Conservation (phyloP, 768 basidiomycete genomes). For the Lepiota venenata region DNA sequence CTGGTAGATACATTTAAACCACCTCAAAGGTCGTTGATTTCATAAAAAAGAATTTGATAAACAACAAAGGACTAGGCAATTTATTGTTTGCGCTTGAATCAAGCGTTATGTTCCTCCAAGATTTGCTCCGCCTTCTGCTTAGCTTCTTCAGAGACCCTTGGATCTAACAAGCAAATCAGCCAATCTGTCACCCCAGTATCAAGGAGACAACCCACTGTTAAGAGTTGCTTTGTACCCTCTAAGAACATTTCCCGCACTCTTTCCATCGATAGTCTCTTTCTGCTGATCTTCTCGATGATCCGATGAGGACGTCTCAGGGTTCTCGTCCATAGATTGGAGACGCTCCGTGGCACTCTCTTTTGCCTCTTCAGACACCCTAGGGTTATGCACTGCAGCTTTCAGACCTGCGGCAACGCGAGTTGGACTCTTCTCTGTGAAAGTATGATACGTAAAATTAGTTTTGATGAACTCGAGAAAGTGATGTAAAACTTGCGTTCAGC, state of each 20-base stretch:
- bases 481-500: too few species aligned
- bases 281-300: background rate
- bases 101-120: slow-evolving; percentile 15
- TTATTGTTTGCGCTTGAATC: background rate
- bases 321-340: slow-evolving; percentile 33
- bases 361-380: slow-evolving; percentile 52
- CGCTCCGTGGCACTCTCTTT: slow-evolving; percentile 44
- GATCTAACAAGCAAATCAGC: slow-evolving; percentile 9
- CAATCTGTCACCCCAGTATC: background rate
- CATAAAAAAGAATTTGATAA: too few species aligned
- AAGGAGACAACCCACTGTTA: slow-evolving; percentile 18
- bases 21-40: too few species aligned
- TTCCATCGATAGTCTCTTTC: background rate
- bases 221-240: slow-evolving; percentile 29
- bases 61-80: too few species aligned
- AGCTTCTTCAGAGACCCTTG: slow-evolving; percentile 16
- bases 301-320: slow-evolving; percentile 6
- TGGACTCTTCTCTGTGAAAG: slow-evolving; percentile 12
- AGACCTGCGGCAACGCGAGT: slow-evolving; percentile 40
- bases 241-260: slow-evolving; percentile 17
- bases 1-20: too few species aligned
- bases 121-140: slow-evolving; percentile 15
- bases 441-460: too few species aligned
- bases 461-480: too few species aligned
- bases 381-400: slow-evolving; percentile 58